Evolutionary conservation across 2,329 filamentous ascomycete species (phyloP), one percentile per base, ranked within the genome.

Genomic region (Ophiocordyceps camponoti-leonardi): DNA sequence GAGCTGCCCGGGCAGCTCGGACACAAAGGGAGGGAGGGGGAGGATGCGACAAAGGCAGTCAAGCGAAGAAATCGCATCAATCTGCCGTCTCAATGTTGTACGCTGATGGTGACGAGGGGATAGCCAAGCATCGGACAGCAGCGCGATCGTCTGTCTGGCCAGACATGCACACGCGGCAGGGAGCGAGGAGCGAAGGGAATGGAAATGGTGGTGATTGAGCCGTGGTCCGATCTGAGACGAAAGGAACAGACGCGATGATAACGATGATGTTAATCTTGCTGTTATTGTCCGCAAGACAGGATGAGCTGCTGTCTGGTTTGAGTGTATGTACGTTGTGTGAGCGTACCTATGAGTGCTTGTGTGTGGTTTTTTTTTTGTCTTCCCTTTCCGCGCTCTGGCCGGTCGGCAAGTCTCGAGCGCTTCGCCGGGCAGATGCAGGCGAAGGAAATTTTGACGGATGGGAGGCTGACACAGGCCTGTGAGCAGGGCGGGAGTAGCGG

Each of bases 1-100:
- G 77, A 81, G 77, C 77, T 79, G 76, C 77, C 61, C 61, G 54
- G 56, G 74, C 74, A 78, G 74, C 74, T 78, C 74, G 63, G 56
- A 58, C 52, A 44, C 42, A 40, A 45, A 48, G 42, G 20, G 37
- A 30, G 42, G 45, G 31, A 22, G 23, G 44, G 26, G 42, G 23
- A n/a, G 28, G 41, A 40, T 33, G 23, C 41, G 43, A 41, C 19
- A 23, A 30, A 26, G 19, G 44, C 37, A 35, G 46, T 40, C 40
- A 23, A 22, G 33, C 30, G 40, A 20, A 20, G 33, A 45, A 6
- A 35, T 45, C 42, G 42, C 47, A 48, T 48, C 33, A 48, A 37
- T 28, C 23, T 45, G 22, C 8, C 22, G 22, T 19, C n/a, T 20
- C 19, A 18, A 44, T 7, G 18, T n/a, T 35, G 10, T n/a, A 23